These are phyloP conservation scores for Dactylellina cionopaga DNA, from an alignment of 2,329 filamentous ascomycete species.

Conservation along the genomic window DNA sequence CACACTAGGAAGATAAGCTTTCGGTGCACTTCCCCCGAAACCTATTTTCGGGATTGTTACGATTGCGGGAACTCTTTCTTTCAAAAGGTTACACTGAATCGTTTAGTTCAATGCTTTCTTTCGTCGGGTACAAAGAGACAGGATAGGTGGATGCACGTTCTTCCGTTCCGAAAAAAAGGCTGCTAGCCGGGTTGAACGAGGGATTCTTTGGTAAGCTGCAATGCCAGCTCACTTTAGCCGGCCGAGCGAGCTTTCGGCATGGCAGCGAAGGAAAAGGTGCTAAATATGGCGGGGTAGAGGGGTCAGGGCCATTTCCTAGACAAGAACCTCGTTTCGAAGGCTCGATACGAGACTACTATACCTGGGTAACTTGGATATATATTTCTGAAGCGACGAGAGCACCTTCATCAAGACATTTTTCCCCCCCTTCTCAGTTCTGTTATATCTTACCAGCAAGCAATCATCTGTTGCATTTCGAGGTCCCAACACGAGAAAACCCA, in stretches of 20 bases:
- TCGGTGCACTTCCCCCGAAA: not conserved
- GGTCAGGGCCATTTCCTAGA: not conserved
- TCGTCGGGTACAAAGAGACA: not conserved
- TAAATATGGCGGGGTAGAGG: constrained; percentile 9
- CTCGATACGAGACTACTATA: too few relatives aligned
- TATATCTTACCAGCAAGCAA: not conserved
- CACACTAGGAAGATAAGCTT: constrained; percentile 1
- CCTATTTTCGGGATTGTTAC: not conserved
- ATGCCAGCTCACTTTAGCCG: constrained; percentile 46
- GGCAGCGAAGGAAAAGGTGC: constrained; percentile 16
- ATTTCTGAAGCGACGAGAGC: too few relatives aligned
- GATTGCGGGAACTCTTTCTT: constrained; percentile 12
- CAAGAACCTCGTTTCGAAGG: not conserved
- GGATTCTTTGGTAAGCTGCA: constrained; percentile 16
- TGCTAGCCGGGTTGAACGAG: not conserved
- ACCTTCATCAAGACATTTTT: too few relatives aligned
- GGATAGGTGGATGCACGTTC: constrained; percentile 42
- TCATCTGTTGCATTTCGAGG: constrained; percentile 23
- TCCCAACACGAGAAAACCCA: constrained; percentile 15
- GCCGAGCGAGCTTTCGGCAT: constrained; percentile 27
- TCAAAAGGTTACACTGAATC: constrained; percentile 2
- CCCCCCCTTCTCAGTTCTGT: not conserved
- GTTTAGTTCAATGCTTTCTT: too few relatives aligned
- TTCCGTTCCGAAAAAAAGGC: constrained; percentile 37
- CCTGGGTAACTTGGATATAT: too few relatives aligned